Conservation (phyloP, 164 flowering plant species). For the Stephania yunnanensis region DNA sequence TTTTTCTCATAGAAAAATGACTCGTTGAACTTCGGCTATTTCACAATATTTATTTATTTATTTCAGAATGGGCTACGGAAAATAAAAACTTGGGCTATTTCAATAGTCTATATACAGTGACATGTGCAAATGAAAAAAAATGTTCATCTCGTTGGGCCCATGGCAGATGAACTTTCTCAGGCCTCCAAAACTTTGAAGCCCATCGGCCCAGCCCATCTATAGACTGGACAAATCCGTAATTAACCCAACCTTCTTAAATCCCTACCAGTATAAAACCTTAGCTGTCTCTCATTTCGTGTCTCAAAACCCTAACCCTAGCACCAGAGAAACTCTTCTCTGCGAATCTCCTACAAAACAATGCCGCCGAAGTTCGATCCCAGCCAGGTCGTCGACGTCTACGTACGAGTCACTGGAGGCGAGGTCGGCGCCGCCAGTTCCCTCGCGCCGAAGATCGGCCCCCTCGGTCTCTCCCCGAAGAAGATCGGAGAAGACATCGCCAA, state of each 20-base stretch:
- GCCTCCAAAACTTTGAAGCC: background rate
- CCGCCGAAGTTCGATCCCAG: conserved; percentile 69
- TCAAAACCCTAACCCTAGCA: conserved; percentile 8
- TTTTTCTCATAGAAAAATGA: too few relatives aligned
- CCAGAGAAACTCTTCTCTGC: background rate
- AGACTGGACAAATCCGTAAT: background rate
- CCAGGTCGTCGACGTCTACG: conserved; percentile 64
- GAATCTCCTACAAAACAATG: conserved; percentile 22
- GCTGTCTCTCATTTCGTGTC: background rate
- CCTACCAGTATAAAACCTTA: background rate
- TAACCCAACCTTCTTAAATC: background rate
- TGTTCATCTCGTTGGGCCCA: too few relatives aligned
- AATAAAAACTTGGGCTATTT: too few relatives aligned
- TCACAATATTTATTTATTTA: too few relatives aligned
- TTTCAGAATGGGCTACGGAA: too few relatives aligned
- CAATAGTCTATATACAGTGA: too few relatives aligned
- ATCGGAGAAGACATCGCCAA: conserved; percentile 79
- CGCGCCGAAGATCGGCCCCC: conserved; percentile 72
- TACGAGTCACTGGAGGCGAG: conserved; percentile 72
- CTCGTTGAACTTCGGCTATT: too few relatives aligned
- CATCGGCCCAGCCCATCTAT: background rate
- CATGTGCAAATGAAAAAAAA: too few relatives aligned
- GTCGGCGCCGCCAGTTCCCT: conserved; percentile 74
- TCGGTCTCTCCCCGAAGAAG: conserved; percentile 73
- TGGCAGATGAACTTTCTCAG: background rate